These are phyloP conservation scores for Xylaria flabelliformis DNA, from an alignment of 495 filamentous ascomycete species.

Conservation along the genomic window DNA sequence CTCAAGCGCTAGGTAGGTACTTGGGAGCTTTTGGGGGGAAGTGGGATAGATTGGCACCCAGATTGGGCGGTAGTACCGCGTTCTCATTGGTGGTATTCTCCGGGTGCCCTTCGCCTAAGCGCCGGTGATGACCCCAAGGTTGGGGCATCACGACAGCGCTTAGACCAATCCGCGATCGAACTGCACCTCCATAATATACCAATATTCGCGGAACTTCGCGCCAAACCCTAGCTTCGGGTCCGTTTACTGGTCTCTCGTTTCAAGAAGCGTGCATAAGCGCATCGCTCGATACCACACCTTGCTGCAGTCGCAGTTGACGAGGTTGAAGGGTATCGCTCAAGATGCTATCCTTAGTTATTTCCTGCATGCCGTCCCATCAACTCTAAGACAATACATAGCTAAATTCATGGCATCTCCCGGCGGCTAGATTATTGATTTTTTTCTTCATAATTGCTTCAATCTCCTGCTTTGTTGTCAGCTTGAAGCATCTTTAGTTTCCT, in stretches of 20 bases:
- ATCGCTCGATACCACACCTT: slow-evolving; percentile 17
- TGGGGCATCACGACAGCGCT: slow-evolving; percentile 4
- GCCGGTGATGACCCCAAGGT: slow-evolving; percentile 19
- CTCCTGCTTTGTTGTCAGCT: not conserved
- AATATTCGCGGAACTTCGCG: slow-evolving; percentile 5
- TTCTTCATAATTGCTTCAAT: slow-evolving; percentile 19
- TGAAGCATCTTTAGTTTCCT: not conserved
- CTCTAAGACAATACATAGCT: not conserved
- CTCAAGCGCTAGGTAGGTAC: not conserved
- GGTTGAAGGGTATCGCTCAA: not conserved
- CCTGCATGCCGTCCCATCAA: not conserved
- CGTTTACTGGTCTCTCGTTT: slow-evolving; percentile 17
- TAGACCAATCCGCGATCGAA: slow-evolving; percentile 15
- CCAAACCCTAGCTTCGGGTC: slow-evolving; percentile 16
- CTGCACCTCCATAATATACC: not conserved
- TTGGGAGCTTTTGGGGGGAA: not conserved
- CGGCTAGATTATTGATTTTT: not conserved
- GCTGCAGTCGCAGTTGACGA: not conserved
- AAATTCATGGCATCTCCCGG: not conserved
- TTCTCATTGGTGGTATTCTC: slow-evolving; percentile 14
- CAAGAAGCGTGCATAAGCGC: slow-evolving; percentile 16
- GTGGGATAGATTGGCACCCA: not conserved
- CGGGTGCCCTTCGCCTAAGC: slow-evolving; percentile 11
- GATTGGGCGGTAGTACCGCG: not conserved
- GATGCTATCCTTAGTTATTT: slow-evolving; percentile 11